Evolutionary conservation across 2,329 filamentous ascomycete genomes (phyloP).

Genomic region (Diaporthe caulivora): DNA sequence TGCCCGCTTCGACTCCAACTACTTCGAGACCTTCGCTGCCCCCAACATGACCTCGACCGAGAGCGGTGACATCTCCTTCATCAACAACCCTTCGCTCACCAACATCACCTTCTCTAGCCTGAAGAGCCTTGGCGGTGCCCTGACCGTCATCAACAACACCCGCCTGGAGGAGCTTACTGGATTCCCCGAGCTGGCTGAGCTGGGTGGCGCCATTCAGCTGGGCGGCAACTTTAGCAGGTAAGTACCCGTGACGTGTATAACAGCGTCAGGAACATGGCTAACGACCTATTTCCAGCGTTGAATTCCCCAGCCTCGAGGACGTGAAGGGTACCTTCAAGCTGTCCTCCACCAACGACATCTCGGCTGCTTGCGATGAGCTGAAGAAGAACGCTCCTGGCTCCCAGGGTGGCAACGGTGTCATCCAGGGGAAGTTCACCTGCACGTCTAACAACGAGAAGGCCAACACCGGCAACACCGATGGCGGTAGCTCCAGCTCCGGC

Average conservation of each 20-base stretch:
- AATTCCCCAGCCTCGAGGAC: conserved; percentile 74
- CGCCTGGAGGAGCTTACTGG: conserved; percentile 73
- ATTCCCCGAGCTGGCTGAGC: conserved; percentile 75
- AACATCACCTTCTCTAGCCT: conserved; percentile 84
- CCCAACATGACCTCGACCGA: conserved; percentile 79
- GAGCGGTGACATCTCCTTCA: conserved; percentile 70
- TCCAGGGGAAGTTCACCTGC: conserved; percentile 65
- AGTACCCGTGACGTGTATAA: conserved; percentile 53
- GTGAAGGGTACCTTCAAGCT: conserved; percentile 81
- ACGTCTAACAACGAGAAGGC: conserved; percentile 63
- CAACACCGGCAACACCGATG: conserved; percentile 60
- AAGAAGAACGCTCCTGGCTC: conserved; percentile 56
- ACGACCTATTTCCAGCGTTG: conserved; percentile 67
- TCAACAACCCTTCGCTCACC: conserved; percentile 70
- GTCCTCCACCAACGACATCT: conserved; percentile 73
- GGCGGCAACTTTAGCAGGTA: conserved; percentile 87
- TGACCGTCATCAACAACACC: conserved; percentile 93
- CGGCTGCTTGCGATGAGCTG: conserved; percentile 66
- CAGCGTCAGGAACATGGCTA: conserved; percentile 42
- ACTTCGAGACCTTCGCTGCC: conserved; percentile 70
- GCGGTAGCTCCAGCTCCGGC: conserved; percentile 41
- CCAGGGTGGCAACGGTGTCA: conserved; percentile 54
- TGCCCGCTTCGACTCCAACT: conserved; percentile 87
- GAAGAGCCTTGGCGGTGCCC: conserved; percentile 78
- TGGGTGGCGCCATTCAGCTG: conserved; percentile 86